Conservation (phyloP, 2,329 filamentous ascomycete genomes). For the Clarireedia homoeocarpa region DNA sequence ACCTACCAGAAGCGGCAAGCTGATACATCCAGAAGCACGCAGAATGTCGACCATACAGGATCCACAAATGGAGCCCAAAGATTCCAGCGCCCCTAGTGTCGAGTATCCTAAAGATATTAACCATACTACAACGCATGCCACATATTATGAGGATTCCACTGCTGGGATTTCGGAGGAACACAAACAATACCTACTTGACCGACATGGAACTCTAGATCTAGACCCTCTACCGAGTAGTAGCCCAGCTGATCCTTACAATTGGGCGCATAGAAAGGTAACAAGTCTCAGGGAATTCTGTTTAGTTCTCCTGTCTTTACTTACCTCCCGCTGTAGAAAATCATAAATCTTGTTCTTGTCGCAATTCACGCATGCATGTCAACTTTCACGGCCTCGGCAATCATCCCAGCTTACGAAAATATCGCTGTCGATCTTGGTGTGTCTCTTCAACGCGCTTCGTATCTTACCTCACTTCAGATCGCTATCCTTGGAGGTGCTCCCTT, state of each 20-base stretch:
- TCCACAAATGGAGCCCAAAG: not conserved
- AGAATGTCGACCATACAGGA: not conserved
- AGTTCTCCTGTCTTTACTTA: too few species aligned
- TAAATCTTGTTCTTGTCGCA: slow-evolving; percentile 41
- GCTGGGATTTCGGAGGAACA: slow-evolving; percentile 6
- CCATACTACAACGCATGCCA: not conserved
- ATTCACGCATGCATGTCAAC: slow-evolving; percentile 45
- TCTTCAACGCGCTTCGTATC: slow-evolving; percentile 38
- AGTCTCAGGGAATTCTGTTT: too few species aligned
- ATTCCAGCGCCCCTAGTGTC: not conserved
- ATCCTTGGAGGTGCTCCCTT: slow-evolving; percentile 44
- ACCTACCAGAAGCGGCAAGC: too few species aligned
- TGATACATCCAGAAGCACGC: not conserved
- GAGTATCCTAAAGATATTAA: not conserved
- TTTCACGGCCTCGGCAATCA: slow-evolving; percentile 42
- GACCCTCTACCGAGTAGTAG: slow-evolving; percentile 10
- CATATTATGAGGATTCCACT: not conserved
- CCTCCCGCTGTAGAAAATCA: slow-evolving; percentile 32
- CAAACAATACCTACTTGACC: slow-evolving; percentile 9
- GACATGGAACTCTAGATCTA: slow-evolving; percentile 11
- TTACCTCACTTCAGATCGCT: slow-evolving; percentile 43
- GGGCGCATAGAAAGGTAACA: slow-evolving; percentile 40
- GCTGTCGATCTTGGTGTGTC: slow-evolving; percentile 37
- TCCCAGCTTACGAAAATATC: slow-evolving; percentile 41
- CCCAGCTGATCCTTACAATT: slow-evolving; percentile 45